Evolutionary conservation across 352 stramenopile genomes (phyloP).

Genomic region (Albugo laibachii): DNA sequence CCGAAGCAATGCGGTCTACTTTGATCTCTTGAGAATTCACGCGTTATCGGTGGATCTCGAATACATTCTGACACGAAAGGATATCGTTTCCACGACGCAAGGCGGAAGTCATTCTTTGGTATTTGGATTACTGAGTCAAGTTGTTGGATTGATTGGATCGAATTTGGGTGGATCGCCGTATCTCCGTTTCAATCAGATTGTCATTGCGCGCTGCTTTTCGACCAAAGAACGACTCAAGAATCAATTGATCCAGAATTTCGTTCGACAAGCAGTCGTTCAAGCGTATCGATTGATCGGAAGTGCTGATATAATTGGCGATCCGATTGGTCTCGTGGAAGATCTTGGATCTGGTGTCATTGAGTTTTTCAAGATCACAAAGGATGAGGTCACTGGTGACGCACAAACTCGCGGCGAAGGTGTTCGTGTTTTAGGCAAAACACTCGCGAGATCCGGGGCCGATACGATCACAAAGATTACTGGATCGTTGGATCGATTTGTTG

Average conservation of each 20-base stretch:
- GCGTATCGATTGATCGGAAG: conserved; percentile 68
- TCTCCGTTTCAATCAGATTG: conserved; percentile 71
- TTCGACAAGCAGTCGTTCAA: conserved; percentile 63
- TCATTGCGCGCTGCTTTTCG: conserved; percentile 66
- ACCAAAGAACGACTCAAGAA: conserved; percentile 58
- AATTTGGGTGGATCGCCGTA: conserved; percentile 68
- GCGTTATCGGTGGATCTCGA: conserved; percentile 54
- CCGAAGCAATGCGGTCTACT: conserved; percentile 62
- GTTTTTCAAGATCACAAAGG: conserved; percentile 80
- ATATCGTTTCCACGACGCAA: conserved; percentile 46
- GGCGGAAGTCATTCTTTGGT: conserved; percentile 49
- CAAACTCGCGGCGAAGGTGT: conserved; percentile 72
- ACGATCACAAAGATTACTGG: conserved; percentile 69
- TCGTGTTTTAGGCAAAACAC: conserved; percentile 71
- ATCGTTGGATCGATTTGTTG: conserved; percentile 71
- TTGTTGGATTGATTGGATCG: conserved; percentile 65
- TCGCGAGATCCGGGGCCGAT: conserved; percentile 52
- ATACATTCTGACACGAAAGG: conserved; percentile 69
- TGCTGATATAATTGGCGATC: conserved; percentile 74
- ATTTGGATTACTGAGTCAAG: conserved; percentile 55
- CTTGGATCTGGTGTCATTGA: conserved; percentile 70
- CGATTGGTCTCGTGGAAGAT: conserved; percentile 73
- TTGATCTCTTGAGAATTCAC: conserved; percentile 56
- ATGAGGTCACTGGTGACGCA: conserved; percentile 54
- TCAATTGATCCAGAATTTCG: conserved; percentile 67